A percentile compares a stretch with the other conserved stretches of the same genome.
phyloP scores from a whole-genome alignment of 495 filamentous ascomycete genomes.

The Tuber borchii region DNA sequence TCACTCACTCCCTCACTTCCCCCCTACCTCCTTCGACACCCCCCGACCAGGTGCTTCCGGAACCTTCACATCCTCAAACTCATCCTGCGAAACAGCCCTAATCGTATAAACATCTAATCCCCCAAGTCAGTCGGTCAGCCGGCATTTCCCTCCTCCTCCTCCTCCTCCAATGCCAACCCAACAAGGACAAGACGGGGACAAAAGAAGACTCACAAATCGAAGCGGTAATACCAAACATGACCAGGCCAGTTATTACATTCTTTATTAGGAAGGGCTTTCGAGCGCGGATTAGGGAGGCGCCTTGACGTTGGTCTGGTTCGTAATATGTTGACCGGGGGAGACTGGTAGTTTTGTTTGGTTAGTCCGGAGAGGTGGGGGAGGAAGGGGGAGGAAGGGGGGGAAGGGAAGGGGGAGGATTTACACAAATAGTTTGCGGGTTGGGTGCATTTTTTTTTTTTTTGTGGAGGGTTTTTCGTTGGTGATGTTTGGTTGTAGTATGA shows the following conservation, averaged over 20 bases:
- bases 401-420: too few species aligned
- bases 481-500: neutral
- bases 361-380: neutral
- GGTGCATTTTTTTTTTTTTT: constrained; percentile 14
- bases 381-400: too few species aligned
- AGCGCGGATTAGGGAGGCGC: constrained; percentile 78
- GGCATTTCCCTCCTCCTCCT: too few species aligned
- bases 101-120: constrained; percentile 80
- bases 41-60: constrained; percentile 55
- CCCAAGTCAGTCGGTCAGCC: neutral
- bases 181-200: too few species aligned
- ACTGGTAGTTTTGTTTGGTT: constrained; percentile 4
- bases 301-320: constrained; percentile 71
- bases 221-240: constrained; percentile 61
- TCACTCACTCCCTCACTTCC: neutral
- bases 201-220: constrained; percentile 64
- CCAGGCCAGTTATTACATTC: constrained; percentile 70
- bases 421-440: constrained; percentile 32
- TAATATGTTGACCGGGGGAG: constrained; percentile 63
- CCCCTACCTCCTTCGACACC: constrained; percentile 33
- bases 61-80: constrained; percentile 91
- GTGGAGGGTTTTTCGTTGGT: neutral
- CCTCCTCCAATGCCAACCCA: too few species aligned
- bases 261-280: constrained; percentile 85
- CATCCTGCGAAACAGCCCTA: constrained; percentile 82